These are phyloP conservation scores for Starmera pachycereana DNA, from an alignment of 805 yeast species.

Conservation along the genomic window DNA sequence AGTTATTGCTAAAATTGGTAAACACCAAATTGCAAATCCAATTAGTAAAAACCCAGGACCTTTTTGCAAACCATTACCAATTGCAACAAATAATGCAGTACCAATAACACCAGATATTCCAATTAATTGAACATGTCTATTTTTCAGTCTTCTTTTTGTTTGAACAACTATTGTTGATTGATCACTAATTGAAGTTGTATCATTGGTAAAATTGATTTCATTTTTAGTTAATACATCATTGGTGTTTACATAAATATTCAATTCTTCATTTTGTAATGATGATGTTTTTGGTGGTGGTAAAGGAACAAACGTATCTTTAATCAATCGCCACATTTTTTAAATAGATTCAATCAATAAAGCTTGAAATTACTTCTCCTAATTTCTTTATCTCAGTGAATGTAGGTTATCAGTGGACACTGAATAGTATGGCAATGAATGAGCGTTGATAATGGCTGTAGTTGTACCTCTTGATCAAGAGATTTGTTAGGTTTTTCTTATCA, in stretches of 20 bases:
- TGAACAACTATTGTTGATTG: constrained; percentile 13
- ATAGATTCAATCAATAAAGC: no score
- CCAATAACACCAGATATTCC: constrained; percentile 81
- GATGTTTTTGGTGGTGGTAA: constrained; percentile 4
- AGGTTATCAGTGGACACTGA: no score
- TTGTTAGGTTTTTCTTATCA: no score
- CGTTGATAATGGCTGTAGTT: no score
- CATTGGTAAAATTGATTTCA: background rate
- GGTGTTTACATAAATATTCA: background rate
- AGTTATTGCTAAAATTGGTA: constrained; percentile 59
- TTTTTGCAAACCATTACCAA: constrained; percentile 49
- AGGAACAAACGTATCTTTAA: constrained; percentile 15
- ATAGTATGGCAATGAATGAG: no score
- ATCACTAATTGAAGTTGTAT: constrained; percentile 9
- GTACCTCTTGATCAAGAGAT: no score
- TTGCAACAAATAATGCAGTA: constrained; percentile 67
- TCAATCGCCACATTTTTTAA: no score
- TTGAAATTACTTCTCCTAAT: no score
- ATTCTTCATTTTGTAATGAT: background rate
- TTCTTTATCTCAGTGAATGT: no score
- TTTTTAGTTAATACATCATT: background rate
- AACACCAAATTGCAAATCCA: constrained; percentile 58
- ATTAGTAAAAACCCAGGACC: constrained; percentile 64
- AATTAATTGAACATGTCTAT: constrained; percentile 69
- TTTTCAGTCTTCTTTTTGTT: constrained; percentile 41